A percentile compares a stretch with the other conserved stretches of the same genome.
Evolutionary conservation across 163 green algal species (phyloP).

Genomic region (Prototheca wickerhamii): DNA sequence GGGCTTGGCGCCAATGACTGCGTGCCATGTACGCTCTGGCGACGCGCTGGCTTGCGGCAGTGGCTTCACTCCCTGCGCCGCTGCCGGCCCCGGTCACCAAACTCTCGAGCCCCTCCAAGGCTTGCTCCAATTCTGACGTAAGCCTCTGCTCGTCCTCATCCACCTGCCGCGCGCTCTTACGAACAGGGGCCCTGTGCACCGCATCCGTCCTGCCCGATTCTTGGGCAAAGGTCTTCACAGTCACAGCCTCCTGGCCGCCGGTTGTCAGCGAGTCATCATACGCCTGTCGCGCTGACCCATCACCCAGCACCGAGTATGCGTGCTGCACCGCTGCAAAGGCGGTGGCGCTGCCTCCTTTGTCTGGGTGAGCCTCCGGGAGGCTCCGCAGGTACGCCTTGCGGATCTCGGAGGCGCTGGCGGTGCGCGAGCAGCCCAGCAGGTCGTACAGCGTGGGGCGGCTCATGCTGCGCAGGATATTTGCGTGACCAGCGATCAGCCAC

Average conservation of each 20-base stretch:
- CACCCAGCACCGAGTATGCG: slow-evolving; percentile 2
- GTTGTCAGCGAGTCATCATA: slow-evolving; percentile 10
- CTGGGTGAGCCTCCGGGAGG: slow-evolving; percentile 9
- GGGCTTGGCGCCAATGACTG: background rate
- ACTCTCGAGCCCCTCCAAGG: background rate
- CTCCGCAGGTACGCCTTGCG: slow-evolving; percentile 6
- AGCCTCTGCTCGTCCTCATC: background rate
- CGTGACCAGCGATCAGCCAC: no score
- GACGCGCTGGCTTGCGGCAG: background rate
- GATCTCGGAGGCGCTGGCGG: slow-evolving; percentile 1
- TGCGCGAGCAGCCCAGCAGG: slow-evolving; percentile 1
- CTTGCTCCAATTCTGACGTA: background rate
- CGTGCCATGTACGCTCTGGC: slow-evolving; percentile 1
- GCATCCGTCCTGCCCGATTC: slow-evolving; percentile 3
- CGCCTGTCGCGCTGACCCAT: background rate
- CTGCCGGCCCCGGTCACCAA: background rate
- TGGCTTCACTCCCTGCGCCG: background rate
- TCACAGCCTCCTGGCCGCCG: background rate
- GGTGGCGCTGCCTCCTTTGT: slow-evolving; percentile 7
- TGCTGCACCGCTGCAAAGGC: slow-evolving; percentile 7
- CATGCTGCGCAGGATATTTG: background rate
- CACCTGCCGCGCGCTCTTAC: background rate
- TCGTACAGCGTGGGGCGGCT: slow-evolving; percentile 1
- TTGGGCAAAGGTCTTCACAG: no score
- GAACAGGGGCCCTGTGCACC: no score